Evolutionary conservation across 192 early-diverging fungal species (phyloP).

Genomic region (Rhizophagus sp.): DNA sequence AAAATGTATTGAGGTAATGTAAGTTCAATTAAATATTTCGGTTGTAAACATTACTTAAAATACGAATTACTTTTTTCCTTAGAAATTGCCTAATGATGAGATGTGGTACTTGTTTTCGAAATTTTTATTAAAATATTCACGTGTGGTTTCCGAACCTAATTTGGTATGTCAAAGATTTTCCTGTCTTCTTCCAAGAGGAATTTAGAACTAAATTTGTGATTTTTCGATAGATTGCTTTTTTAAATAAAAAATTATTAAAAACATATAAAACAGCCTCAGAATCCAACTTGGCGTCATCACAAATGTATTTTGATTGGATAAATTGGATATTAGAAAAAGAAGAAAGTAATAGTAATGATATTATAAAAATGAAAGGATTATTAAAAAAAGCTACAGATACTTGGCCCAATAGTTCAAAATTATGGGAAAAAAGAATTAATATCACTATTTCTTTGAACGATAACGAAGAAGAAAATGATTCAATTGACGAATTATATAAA

Average conservation of each 20-base stretch:
- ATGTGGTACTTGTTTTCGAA: conserved; percentile 16
- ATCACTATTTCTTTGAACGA: neutral
- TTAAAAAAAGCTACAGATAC: neutral
- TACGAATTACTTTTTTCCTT: neutral
- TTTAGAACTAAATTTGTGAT: neutral
- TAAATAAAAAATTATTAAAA: conserved; percentile 1
- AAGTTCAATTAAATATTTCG: too few relatives aligned
- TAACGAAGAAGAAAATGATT: neutral
- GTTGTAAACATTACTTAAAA: neutral
- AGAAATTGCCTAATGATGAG: conserved; percentile 12
- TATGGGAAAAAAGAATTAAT: conserved; percentile 21
- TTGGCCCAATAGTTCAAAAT: conserved; percentile 10
- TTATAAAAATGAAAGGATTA: neutral
- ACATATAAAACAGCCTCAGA: neutral
- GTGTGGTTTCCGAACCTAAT: conserved; percentile 2
- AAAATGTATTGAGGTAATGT: conserved; percentile 13
- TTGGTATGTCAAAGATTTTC: neutral
- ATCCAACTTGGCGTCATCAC: neutral
- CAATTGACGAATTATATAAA: neutral
- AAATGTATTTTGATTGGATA: conserved; percentile 23
- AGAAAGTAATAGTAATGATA: neutral
- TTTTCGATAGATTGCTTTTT: neutral
- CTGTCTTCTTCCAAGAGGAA: neutral
- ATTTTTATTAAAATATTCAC: conserved; percentile 1
- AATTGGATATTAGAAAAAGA: conserved; percentile 4